Percentiles rank a stretch among this genome's conserved stretches.
Conservation (phyloP, 306 rosid species). For the Ziziphus jujuba region DNA sequence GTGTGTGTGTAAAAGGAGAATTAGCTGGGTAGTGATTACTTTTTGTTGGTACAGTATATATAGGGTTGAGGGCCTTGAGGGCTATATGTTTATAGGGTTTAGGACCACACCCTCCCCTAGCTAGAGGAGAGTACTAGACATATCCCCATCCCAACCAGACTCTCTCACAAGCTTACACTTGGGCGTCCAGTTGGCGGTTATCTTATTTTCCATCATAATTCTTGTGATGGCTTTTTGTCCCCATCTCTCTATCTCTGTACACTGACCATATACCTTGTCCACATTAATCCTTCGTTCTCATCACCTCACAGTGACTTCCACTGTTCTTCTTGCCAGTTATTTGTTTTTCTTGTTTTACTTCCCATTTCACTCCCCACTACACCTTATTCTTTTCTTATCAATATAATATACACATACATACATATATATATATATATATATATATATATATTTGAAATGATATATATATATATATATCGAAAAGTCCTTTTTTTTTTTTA, state of each 20-base stretch:
- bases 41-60: too few species aligned
- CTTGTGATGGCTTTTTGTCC: constrained; percentile 24
- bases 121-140: constrained; percentile 3
- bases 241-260: not conserved
- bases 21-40: too few species aligned
- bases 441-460: too few species aligned
- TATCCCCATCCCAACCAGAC: not conserved
- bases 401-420: too few species aligned
- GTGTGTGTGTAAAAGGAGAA: too few species aligned
- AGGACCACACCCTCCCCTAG: constrained; percentile 12
- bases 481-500: too few species aligned
- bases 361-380: not conserved
- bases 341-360: not conserved
- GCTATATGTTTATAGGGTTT: not conserved
- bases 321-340: not conserved
- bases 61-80: too few species aligned
- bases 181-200: constrained; percentile 13
- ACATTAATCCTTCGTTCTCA: not conserved
- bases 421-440: too few species aligned
- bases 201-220: constrained; percentile 1
- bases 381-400: too few species aligned
- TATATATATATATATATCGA: too few species aligned
- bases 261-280: not conserved
- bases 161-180: constrained; percentile 9
- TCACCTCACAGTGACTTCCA: not conserved